Evolutionary conservation across 257 asterid genomes (phyloP), one percentile per base, ranked within the genome.

Genomic region (Vinca minor): DNA sequence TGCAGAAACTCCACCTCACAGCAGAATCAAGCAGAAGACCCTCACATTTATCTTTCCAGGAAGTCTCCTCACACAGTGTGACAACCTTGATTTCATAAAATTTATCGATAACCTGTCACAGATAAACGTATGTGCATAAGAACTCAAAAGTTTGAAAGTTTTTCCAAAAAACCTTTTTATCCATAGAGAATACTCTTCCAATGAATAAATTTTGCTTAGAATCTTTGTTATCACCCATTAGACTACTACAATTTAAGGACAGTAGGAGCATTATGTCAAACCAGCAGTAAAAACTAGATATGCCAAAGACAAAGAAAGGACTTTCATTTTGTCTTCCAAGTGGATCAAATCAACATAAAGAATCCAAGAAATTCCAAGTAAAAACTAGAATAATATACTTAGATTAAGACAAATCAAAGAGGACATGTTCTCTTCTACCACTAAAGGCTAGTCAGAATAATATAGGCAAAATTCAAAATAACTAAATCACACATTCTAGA

Each of bases 11-110:
- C 98, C 98, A 91, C 78, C 66, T 63, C 65, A 86, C 98, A 59
- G 71, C 69, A 34, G 94, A 77, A 85, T 92, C 98, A 45, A 69
- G 74, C 83, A 89, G 49, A 54, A 92, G 91, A 78, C 74, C 69
- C 67, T 71, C 84, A 34, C 98, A 92, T 76, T 92, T 89, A 71
- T 81, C 95, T 80, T 87, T 88, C 79, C 82, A 82, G 80, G 83
- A 77, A 58, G 68, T 74, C 67, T 85, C 91, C 46, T 80, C 74
- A 57, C 69, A 66, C 64, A 32, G 63, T 57, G 70, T 79, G 67
- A 78, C 38, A 66, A 76, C 66, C 71, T 89, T 83, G 79, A 87
- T 84, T 67, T 74, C 72, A 78, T 84, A 85, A 78, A 92, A 92
- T 78, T 84, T 92, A 74, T 83, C 85, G 64, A 89, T 75, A 73